Evolutionary conservation across 805 yeast species (phyloP).

Genomic region (Groenewaldozyma tartarivorans): DNA sequence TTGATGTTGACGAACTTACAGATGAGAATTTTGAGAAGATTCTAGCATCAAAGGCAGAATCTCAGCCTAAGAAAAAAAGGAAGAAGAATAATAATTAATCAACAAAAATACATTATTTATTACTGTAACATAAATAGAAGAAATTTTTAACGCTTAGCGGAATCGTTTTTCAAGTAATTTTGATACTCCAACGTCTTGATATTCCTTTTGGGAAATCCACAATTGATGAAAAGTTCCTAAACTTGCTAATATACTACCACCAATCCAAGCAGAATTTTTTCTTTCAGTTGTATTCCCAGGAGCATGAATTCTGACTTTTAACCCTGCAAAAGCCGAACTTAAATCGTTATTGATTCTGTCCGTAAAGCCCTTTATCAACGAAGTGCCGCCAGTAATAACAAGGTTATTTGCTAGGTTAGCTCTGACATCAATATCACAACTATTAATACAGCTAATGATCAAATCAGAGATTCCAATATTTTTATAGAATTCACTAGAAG

Average conservation of each 20-base stretch:
- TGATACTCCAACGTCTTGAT: constrained; percentile 80
- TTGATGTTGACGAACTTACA: constrained; percentile 46
- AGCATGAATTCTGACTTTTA: constrained; percentile 75
- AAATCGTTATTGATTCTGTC: constrained; percentile 69
- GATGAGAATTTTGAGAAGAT: constrained; percentile 16
- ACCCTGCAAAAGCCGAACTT: constrained; percentile 63
- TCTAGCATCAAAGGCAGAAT: constrained; percentile 3
- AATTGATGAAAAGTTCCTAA: constrained; percentile 93
- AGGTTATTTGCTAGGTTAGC: constrained; percentile 84
- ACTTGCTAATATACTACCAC: constrained; percentile 81
- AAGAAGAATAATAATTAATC: constrained; percentile 3
- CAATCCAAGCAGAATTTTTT: constrained; percentile 78
- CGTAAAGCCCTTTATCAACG: constrained; percentile 71
- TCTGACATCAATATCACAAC: constrained; percentile 75
- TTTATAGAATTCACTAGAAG: constrained; percentile 10
- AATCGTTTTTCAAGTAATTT: constrained; percentile 73
- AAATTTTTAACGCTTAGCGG: constrained; percentile 35
- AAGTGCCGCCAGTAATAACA: constrained; percentile 76
- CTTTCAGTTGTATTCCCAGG: constrained; percentile 67
- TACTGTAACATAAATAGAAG: background rate
- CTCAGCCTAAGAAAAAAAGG: constrained; percentile 6
- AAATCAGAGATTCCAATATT: constrained; percentile 45
- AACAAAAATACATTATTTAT: constrained; percentile 3
- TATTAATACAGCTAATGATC: constrained; percentile 39
- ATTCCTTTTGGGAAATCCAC: constrained; percentile 86